Conservation (phyloP, 257 asterid species). For the Ocimum tenuiflorum region DNA sequence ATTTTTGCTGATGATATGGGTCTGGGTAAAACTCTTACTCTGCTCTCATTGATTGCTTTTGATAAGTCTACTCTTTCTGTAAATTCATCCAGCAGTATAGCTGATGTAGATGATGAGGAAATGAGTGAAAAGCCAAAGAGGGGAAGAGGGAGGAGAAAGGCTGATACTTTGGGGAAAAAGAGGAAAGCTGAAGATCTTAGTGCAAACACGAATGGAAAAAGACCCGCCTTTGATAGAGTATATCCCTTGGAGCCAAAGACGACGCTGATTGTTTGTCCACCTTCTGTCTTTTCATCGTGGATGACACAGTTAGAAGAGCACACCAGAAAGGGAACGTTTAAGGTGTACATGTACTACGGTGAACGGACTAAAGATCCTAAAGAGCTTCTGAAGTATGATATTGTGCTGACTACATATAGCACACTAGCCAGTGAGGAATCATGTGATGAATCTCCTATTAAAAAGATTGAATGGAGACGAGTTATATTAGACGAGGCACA, state of each 20-base stretch:
- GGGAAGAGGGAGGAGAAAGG: constrained; percentile 34
- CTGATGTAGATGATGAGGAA: constrained; percentile 27
- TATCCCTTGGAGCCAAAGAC: constrained; percentile 26
- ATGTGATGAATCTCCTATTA: constrained; percentile 46
- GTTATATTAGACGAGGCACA: constrained; percentile 87
- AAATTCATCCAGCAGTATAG: constrained; percentile 22
- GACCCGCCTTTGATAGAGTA: constrained; percentile 17
- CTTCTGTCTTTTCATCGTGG: constrained; percentile 74
- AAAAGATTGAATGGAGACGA: constrained; percentile 74
- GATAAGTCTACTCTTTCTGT: constrained; percentile 45
- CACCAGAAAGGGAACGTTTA: constrained; percentile 48
- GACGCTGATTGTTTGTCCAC: constrained; percentile 70
- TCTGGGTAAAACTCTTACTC: constrained; percentile 72
- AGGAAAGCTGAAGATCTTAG: constrained; percentile 22
- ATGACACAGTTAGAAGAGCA: constrained; percentile 64
- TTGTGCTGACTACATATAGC: constrained; percentile 67
- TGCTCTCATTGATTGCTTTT: constrained; percentile 67
- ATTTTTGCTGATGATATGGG: constrained; percentile 95
- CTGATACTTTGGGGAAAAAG: constrained; percentile 24
- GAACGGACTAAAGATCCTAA: constrained; percentile 52
- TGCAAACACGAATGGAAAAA: constrained; percentile 32
- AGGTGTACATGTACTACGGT: constrained; percentile 66
- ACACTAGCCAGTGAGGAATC: constrained; percentile 52
- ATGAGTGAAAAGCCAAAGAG: constrained; percentile 31
- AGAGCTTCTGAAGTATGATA: constrained; percentile 53